Evolutionary conservation across 345 rosid species (phyloP), one percentile per base, ranked within the genome.

Genomic region (Moricandia arvensis): DNA sequence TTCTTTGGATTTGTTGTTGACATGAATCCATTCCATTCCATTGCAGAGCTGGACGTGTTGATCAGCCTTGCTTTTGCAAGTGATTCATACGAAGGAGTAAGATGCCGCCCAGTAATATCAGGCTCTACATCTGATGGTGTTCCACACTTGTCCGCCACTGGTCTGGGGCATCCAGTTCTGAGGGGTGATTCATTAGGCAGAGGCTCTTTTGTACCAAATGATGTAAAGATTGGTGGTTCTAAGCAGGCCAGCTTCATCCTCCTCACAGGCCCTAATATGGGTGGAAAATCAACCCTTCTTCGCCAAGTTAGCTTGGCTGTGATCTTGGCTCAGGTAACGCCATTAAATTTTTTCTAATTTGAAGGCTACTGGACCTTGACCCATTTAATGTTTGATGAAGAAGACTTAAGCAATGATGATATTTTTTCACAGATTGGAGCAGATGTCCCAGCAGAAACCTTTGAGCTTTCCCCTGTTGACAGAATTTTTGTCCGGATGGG

Each of bases 221-320:
- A 95, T 75, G 78, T 92, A 61, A 78, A 57, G 64, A 80, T 95
- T 29, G 96, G 98, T 53, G 93, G 98, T 79, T 59, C 75, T 64
- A 81, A 63, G 76, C 75, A 84, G 72, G 89, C 97, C 74, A 82
- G 90, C 69, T 95, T 95, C 85, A 78, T 95, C 74, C 97, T 95
- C 69, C 99, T 95, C 63, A 90, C 97, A 16, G 99, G 98, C 82
- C 99, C 99, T 64, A 95, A 95, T 79, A 95, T 95, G 97, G 98
- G 99, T 76, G 99, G 98, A 72, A 95, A 95, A 81, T 95, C 99
- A 63, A 95, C 98, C 64, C 93, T 95, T 78, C 97, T 95, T 76
- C 99, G 98, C 35, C 99, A 95, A 87, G 93, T 92, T 78, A 92
- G 99, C 85, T 82, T 95, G 83, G 87, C 96, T 69, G 88, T 89